Evolutionary conservation across 2,329 filamentous ascomycete species (phyloP).

Genomic region (Pseudogymnoascus verrucosus): DNA sequence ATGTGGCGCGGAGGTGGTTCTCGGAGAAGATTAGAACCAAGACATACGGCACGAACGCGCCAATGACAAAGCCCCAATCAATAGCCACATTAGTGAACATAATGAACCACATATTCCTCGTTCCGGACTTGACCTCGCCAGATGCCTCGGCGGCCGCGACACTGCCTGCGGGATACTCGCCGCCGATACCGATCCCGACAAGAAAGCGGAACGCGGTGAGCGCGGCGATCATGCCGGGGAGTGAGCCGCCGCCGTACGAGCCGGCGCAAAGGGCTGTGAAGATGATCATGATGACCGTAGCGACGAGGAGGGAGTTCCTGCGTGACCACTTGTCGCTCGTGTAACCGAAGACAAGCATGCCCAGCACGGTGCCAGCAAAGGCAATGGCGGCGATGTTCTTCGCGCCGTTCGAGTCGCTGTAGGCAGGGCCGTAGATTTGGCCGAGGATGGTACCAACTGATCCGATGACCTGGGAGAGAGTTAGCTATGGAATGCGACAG

Average conservation of each 20-base stretch:
- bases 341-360: constrained; percentile 73
- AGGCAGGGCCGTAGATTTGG: constrained; percentile 61
- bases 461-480: constrained; percentile 61
- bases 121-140: constrained; percentile 70
- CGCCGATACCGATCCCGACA: constrained; percentile 69
- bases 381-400: constrained; percentile 74
- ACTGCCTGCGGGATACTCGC: constrained; percentile 74
- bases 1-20: constrained; percentile 63
- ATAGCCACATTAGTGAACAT: constrained; percentile 87
- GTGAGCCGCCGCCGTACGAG: constrained; percentile 64
- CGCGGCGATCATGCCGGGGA: constrained; percentile 66
- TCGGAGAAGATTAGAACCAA: constrained; percentile 45
- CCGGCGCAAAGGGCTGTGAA: constrained; percentile 75
- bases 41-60: constrained; percentile 67
- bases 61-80: constrained; percentile 74
- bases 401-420: constrained; percentile 58
- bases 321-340: constrained; percentile 78
- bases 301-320: constrained; percentile 71
- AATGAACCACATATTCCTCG: constrained; percentile 85
- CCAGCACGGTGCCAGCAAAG: constrained; percentile 78
- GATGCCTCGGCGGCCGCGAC: constrained; percentile 80
- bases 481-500: not conserved
- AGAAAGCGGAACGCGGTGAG: constrained; percentile 82
- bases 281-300: constrained; percentile 74
- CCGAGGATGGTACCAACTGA: constrained; percentile 72